Conservation (phyloP, 2,329 filamentous ascomycete species). For the Fusarium proliferatum region DNA sequence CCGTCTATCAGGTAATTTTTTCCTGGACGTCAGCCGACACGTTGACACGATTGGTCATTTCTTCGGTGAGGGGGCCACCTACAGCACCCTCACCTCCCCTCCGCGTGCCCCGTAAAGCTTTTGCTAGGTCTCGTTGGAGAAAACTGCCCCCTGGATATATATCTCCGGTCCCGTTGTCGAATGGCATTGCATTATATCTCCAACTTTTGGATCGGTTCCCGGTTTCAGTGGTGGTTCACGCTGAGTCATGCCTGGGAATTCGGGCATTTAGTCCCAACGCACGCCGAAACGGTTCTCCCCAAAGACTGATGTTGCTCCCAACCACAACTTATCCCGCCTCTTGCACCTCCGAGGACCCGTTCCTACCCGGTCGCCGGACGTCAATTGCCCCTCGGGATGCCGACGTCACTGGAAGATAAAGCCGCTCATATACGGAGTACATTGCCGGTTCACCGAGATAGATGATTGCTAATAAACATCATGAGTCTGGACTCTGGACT, state of each 20-base stretch:
- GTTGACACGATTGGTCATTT: conserved; percentile 17
- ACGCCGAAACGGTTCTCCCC: conserved; percentile 24
- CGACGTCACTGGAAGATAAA: conserved; percentile 36
- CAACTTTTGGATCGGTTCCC: conserved; percentile 15
- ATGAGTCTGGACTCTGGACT: background rate
- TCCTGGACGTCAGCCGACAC: conserved; percentile 15
- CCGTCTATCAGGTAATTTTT: conserved; percentile 42
- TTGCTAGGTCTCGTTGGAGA: background rate
- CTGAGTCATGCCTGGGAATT: conserved; percentile 26
- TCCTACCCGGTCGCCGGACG: conserved; percentile 37
- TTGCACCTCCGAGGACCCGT: conserved; percentile 28
- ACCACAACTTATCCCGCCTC: conserved; percentile 8
- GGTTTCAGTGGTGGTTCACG: conserved; percentile 13
- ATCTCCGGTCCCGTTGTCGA: conserved; percentile 40
- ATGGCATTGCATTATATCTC: background rate
- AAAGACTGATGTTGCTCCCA: conserved; percentile 10
- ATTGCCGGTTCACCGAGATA: conserved; percentile 13
- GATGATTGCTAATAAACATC: background rate
- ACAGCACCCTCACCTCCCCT: conserved; percentile 28
- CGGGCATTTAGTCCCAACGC: conserved; percentile 37
- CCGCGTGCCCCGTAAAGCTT: conserved; percentile 2
- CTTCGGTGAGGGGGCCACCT: conserved; percentile 19
- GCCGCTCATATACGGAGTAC: conserved; percentile 9
- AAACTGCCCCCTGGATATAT: conserved; percentile 37
- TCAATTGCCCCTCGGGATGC: conserved; percentile 27